Evolutionary conservation across 2,329 filamentous ascomycete genomes (phyloP).

Genomic region (Fusarium concolor): DNA sequence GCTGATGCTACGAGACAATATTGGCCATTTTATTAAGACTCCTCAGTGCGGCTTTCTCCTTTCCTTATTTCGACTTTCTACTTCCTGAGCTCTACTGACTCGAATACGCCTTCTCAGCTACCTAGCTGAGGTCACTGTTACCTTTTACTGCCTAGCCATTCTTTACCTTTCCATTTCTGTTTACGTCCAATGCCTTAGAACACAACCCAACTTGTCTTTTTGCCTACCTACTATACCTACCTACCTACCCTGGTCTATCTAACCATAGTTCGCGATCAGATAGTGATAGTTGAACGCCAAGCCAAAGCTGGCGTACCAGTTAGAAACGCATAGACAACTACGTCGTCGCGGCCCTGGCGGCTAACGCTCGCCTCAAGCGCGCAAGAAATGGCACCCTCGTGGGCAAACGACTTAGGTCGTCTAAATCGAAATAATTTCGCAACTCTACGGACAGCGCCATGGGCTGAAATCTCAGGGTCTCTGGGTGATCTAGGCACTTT

Average conservation of each 20-base stretch:
- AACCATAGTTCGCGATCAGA: not conserved
- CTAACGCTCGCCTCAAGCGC: not conserved
- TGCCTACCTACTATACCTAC: no score
- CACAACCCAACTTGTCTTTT: not conserved
- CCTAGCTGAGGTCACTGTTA: constrained; percentile 5
- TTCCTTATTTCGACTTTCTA: not conserved
- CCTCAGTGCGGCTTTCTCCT: constrained; percentile 27
- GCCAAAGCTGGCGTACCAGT: not conserved
- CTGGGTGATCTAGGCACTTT: constrained; percentile 90
- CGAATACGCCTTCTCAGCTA: constrained; percentile 14
- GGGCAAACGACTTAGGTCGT: constrained; percentile 48
- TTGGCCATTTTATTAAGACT: not conserved
- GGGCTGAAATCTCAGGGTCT: constrained; percentile 86
- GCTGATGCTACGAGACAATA: not conserved
- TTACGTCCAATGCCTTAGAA: not conserved
- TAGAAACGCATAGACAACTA: not conserved
- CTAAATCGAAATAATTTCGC: constrained; percentile 61
- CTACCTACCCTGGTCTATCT: not conserved
- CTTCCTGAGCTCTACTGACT: not conserved
- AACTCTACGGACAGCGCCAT: constrained; percentile 60
- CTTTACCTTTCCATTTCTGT: not conserved
- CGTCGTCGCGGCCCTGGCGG: not conserved
- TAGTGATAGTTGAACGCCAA: constrained; percentile 3
- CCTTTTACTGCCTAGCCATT: not conserved
- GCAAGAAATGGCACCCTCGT: constrained; percentile 41